Percentiles rank a stretch among this genome's conserved stretches.
Conservation (phyloP, 1,284 basidiomycete genomes). For the Pseudozyma thailandica region DNA sequence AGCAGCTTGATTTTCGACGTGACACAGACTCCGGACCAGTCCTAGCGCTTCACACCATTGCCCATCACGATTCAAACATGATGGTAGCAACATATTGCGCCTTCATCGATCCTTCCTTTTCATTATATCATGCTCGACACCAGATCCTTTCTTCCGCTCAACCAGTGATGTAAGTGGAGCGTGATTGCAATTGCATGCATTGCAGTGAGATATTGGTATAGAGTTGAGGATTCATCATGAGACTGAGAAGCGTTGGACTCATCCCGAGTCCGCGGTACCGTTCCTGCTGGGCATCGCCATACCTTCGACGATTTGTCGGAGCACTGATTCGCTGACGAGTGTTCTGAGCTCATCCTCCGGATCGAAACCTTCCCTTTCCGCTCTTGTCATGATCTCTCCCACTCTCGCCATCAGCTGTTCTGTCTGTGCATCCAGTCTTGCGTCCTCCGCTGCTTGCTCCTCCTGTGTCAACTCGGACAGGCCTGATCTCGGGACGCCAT, state of each 20-base stretch:
- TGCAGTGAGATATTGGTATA: slow-evolving; percentile 6
- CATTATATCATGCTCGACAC: too few relatives aligned
- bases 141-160: too few relatives aligned
- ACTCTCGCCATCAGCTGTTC: slow-evolving; percentile 55
- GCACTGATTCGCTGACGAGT: slow-evolving; percentile 54
- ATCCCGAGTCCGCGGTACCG: slow-evolving; percentile 1
- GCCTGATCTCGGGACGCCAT: slow-evolving; percentile 15
- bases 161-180: too few relatives aligned
- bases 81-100: too few relatives aligned
- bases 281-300: slow-evolving; percentile 10
- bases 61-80: too few relatives aligned
- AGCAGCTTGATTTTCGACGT: too few relatives aligned
- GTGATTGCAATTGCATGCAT: background rate
- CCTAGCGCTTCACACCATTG: too few relatives aligned
- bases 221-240: background rate
- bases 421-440: slow-evolving; percentile 30
- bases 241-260: background rate
- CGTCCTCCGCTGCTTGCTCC: slow-evolving; percentile 31
- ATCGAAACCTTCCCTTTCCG: slow-evolving; percentile 50
- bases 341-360: slow-evolving; percentile 51
- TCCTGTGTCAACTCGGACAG: slow-evolving; percentile 9
- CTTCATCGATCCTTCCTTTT: too few relatives aligned
- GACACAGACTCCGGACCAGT: too few relatives aligned
- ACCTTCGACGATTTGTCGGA: slow-evolving; percentile 58
- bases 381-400: slow-evolving; percentile 51